phyloP scores from a whole-genome alignment of 1,284 basidiomycete genomes.

The Ceratobasidium papillatum region DNA sequence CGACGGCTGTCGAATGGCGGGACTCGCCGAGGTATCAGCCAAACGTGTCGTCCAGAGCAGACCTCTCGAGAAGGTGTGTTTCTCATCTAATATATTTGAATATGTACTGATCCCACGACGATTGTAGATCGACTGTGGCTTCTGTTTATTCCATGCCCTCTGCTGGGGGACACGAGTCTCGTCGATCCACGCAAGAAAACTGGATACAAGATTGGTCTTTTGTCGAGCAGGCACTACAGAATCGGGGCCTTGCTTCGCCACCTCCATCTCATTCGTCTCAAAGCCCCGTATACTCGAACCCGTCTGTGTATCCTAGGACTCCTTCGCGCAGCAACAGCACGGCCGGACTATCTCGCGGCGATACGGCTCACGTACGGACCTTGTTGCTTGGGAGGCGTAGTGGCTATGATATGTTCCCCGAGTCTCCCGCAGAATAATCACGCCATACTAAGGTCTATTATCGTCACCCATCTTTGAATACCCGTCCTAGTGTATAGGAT shows the following conservation, averaged over 20 bases:
- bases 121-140: slow-evolving; percentile 31
- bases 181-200: slow-evolving; percentile 31
- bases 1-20: slow-evolving; percentile 6
- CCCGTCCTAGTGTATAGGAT: not conserved
- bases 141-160: slow-evolving; percentile 36
- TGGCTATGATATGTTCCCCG: not conserved
- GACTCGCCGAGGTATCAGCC: slow-evolving; percentile 26
- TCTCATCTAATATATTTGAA: not conserved
- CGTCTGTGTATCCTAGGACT: not conserved
- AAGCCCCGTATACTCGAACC: not conserved
- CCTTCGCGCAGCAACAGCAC: not conserved
- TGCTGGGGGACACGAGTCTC: slow-evolving; percentile 14
- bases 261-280: not conserved
- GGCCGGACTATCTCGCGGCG: not conserved
- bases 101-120: not conserved
- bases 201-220: slow-evolving; percentile 23
- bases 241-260: not conserved
- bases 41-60: slow-evolving; percentile 10
- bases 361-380: slow-evolving; percentile 21
- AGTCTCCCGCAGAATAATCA: not conserved
- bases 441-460: not conserved
- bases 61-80: slow-evolving; percentile 26
- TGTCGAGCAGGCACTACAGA: slow-evolving; percentile 11
- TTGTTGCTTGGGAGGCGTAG: slow-evolving; percentile 11
- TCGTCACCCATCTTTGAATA: not conserved